Base-by-base conservation (phyloP, 345 rosid genomes). In the Abelmoschus esculentus region DNA sequence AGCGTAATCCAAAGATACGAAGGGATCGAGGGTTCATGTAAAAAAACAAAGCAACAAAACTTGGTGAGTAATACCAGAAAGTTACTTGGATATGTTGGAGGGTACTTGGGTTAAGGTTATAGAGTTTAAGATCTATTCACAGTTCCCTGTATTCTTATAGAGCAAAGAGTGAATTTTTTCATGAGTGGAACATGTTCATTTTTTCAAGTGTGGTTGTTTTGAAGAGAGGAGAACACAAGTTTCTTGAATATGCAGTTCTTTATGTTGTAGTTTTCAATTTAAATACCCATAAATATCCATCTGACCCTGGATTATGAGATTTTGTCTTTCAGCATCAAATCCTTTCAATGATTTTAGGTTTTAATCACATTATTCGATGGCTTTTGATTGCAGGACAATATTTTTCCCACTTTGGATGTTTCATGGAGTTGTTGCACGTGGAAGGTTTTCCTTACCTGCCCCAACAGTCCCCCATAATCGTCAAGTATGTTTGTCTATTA, bases 391-490 rank as follows among this genome's bases (percentile, higher is more conserved):
- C 82, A 95, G 99, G 99, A 69, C 80, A 42, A 80, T 90, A 60
- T 90, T 91, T 83, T 81, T 83, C 75, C 98, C 98, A 4, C 78
- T 95, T 52, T 95, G 99, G 99, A 68, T 81, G 72, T 95, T 95
- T 78, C 99, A 95, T 81, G 96, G 86, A 61, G 90, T 95, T 82
- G 86, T 87, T 81, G 89, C 98, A 6, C 85, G 99, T 65, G 98
- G 99, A 61, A 86, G 99, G 74, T 95, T 95, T 84, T 90, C 99
- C 6, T 80, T 95, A 67, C 99, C 99, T 69, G 99, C 99, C 77
- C 99, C 99, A 4, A 78, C 90, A 0, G 89, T 89, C 75, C 99
- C 99, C 46, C 92, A 80, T 72, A 95, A 81, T 82, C 97, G 98
- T 73, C 88, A 90, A 74, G 99, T 95, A 83, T 65, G 86, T 77